Evolutionary conservation across 129 eudicot genomes (phyloP).

Genomic region (Lactuca saligna): DNA sequence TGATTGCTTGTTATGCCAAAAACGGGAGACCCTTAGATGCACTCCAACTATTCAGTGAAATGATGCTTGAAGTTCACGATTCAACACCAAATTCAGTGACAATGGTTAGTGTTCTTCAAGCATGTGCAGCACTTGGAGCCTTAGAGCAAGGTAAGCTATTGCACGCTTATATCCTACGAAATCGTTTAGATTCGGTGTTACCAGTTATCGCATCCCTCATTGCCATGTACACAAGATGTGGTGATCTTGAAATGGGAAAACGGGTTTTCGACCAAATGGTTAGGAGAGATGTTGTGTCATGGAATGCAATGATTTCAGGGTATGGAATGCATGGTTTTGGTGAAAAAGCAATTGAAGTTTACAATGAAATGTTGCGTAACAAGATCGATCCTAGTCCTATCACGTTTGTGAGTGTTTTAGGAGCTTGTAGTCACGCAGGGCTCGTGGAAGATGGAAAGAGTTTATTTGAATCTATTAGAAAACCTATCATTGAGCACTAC

Average conservation of each 20-base stretch:
- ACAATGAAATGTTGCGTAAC: slow-evolving; percentile 51
- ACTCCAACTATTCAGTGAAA: slow-evolving; percentile 56
- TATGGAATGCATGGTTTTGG: slow-evolving; percentile 87
- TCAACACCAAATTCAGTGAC: slow-evolving; percentile 80
- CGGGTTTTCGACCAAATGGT: slow-evolving; percentile 67
- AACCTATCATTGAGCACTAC: slow-evolving; percentile 75
- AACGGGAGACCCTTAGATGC: slow-evolving; percentile 74
- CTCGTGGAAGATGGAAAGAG: slow-evolving; percentile 71
- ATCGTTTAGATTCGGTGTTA: slow-evolving; percentile 71
- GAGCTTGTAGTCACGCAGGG: slow-evolving; percentile 93
- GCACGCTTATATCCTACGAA: slow-evolving; percentile 77
- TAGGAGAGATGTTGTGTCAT: slow-evolving; percentile 74
- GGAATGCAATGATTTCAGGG: slow-evolving; percentile 93
- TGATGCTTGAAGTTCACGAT: slow-evolving; percentile 61
- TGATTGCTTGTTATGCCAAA: slow-evolving; percentile 83
- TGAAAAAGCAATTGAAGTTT: slow-evolving; percentile 56
- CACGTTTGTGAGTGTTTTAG: slow-evolving; percentile 72
- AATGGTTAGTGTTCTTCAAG: slow-evolving; percentile 93
- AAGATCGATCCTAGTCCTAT: slow-evolving; percentile 62
- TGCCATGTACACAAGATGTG: slow-evolving; percentile 82
- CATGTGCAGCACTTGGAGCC: slow-evolving; percentile 82
- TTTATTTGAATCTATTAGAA: slow-evolving; percentile 63
- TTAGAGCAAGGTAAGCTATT: slow-evolving; percentile 78
- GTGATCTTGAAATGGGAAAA: slow-evolving; percentile 54
- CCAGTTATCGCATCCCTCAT: slow-evolving; percentile 78